Conservation (phyloP, 345 rosid species). For the Salix brachista region DNA sequence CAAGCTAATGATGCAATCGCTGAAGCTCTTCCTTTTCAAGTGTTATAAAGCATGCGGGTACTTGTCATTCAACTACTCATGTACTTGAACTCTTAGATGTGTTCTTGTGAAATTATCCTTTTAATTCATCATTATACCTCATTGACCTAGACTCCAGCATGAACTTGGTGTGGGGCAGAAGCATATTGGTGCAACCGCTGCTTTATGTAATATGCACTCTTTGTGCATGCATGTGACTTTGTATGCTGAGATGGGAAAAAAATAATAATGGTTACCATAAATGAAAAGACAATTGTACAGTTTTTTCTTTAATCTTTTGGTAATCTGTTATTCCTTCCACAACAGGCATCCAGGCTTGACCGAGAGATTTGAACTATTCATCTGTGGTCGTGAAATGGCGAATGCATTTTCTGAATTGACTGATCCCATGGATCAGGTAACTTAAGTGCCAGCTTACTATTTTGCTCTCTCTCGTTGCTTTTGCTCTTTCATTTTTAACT, state of each 20-base stretch:
- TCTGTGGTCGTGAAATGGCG: conserved; percentile 93
- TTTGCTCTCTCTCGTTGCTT: background rate
- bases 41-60: too few relatives aligned
- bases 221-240: too few relatives aligned
- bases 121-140: background rate
- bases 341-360: conserved; percentile 65
- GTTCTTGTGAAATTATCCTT: background rate
- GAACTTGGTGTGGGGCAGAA: background rate
- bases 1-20: background rate
- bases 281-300: background rate
- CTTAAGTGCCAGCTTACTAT: conserved; percentile 1
- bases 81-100: background rate
- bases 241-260: background rate
- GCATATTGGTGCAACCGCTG: background rate
- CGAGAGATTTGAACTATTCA: conserved; percentile 94
- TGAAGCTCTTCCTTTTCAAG: too few relatives aligned
- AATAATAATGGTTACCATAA: too few relatives aligned
- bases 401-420: conserved; percentile 95
- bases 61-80: too few relatives aligned
- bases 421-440: conserved; percentile 93
- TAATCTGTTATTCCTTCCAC: conserved; percentile 1
- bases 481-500: background rate
- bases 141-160: background rate
- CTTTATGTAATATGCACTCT: too few relatives aligned
- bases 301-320: conserved; percentile 1